Conservation (phyloP, 805 yeast species). For the Candida chilensis region DNA sequence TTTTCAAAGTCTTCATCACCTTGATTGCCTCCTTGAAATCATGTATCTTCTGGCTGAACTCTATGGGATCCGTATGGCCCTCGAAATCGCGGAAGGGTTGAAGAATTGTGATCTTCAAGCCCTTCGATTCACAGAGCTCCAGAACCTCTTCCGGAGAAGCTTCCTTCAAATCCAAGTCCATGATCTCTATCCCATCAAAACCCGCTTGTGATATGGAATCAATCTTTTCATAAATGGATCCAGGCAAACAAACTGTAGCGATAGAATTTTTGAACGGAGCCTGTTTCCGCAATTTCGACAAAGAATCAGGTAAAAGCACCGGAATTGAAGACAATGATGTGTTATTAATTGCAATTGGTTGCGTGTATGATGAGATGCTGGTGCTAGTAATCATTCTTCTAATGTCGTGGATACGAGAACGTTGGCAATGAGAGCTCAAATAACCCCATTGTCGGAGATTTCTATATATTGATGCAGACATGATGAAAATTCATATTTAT, state of each 20-base stretch:
- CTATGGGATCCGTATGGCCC: slow-evolving; percentile 3
- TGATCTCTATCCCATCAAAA: slow-evolving; percentile 8
- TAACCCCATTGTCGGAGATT: no score
- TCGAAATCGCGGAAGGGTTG: slow-evolving; percentile 10
- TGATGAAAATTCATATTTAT: no score
- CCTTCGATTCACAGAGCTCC: slow-evolving; percentile 3
- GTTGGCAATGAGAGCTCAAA: no score
- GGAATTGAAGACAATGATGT: not conserved
- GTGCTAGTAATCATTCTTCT: no score
- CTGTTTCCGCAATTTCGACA: not conserved
- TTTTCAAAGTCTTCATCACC: slow-evolving; percentile 3
- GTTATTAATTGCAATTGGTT: no score
- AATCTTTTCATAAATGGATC: slow-evolving; percentile 7
- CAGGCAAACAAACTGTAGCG: slow-evolving; percentile 6
- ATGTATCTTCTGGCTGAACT: slow-evolving; percentile 4
- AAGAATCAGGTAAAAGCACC: not conserved
- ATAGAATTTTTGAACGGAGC: slow-evolving; percentile 4
- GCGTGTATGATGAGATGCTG: no score
- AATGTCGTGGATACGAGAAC: no score
- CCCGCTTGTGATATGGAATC: slow-evolving; percentile 7
- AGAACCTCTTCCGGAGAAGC: slow-evolving; percentile 5
- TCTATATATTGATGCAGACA: no score
- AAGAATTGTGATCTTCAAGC: slow-evolving; percentile 4
- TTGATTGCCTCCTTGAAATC: slow-evolving; percentile 5
- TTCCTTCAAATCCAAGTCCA: slow-evolving; percentile 6